Base-by-base conservation (phyloP, 2,329 filamentous ascomycete species). In the Colletotrichum sp. region DNA sequence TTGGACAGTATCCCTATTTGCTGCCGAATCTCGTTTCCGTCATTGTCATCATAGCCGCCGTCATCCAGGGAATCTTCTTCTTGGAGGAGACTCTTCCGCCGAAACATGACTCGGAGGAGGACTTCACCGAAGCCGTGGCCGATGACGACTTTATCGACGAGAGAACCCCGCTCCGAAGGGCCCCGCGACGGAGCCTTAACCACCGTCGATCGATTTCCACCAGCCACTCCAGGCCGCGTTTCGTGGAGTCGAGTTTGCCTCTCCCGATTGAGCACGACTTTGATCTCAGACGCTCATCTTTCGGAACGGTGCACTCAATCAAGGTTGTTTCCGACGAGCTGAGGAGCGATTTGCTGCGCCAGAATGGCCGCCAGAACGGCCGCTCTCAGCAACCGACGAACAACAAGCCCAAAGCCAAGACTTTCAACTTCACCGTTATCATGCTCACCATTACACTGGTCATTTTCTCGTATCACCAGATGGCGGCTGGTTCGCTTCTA, bases 1-100 rank as follows among this genome's bases (percentile, higher is more conserved):
- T 87, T 64, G 93, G 93, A 57, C 88, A 89, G 9, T 95, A 93
- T 79, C 94, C 94, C 0, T 96, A 94, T 78, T 87, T 95, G n/a
- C 85, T 85, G 32, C 84, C 84, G 5, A 85, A 85, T 55, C 80
- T 85, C 16, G 87, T 95, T 26, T 92, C 95, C 71, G 94, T 93
- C 2, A 86, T 84, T 1, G 87, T 95, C 4, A 88, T 96, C 26
- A 78, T 90, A 4, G 78, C 95, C 3, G 94, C 95, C 67, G 88
- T 95, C 16, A 80, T 93, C 4, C 83, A 95, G 21, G 91, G 92
- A 6, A 86, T 91, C 39, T 82, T 94, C 30, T 94, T 94, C 77
- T 85, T 96, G 21, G 85, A 87, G 39, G 86, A 87, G 78, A 87
- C 86, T 13, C n/a, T 52, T 13, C 0, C 85, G 86, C n/a, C 68